phyloP scores from a whole-genome alignment of 2,329 filamentous ascomycete species.

The Fusarium coicis region DNA sequence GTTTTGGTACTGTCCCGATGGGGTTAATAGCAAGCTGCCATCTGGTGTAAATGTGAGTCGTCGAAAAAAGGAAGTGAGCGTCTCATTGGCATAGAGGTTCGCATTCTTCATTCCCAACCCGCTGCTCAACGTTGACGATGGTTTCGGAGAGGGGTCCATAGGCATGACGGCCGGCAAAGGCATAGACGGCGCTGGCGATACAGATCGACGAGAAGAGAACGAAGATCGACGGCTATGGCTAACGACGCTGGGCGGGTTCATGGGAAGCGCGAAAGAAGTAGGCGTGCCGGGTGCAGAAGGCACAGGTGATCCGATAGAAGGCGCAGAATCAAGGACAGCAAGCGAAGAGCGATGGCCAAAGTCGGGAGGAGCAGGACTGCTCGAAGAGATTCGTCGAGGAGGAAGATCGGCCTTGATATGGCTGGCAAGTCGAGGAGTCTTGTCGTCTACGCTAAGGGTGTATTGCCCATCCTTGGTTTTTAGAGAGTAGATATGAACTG shows the following conservation, averaged over 20 bases:
- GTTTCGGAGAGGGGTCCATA: conserved; percentile 87
- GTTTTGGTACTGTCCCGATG: conserved; percentile 93
- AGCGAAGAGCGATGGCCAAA: conserved; percentile 74
- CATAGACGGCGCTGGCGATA: conserved; percentile 91
- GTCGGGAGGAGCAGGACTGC: conserved; percentile 91
- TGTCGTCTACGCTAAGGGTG: conserved; percentile 74
- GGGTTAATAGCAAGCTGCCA: conserved; percentile 91
- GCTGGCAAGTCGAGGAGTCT: conserved; percentile 83
- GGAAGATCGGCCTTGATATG: conserved; percentile 89
- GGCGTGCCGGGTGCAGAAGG: conserved; percentile 95
- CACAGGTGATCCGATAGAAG: conserved; percentile 79
- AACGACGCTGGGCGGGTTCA: conserved; percentile 92
- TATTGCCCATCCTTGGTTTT: conserved; percentile 98
- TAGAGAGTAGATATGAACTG: conserved; percentile 95
- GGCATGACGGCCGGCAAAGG: conserved; percentile 96
- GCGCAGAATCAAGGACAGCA: conserved; percentile 62
- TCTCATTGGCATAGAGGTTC: conserved; percentile 95
- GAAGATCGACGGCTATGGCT: conserved; percentile 95
- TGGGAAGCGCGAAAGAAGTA: conserved; percentile 85
- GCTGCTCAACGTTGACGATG: conserved; percentile 62
- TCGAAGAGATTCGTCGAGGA: conserved; percentile 86
- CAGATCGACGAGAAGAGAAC: conserved; percentile 87
- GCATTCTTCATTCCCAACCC: conserved; percentile 81
- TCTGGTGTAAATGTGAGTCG: conserved; percentile 95
- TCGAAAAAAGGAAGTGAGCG: conserved; percentile 95